Evolutionary conservation across 805 yeast species (phyloP).

Genomic region (Candida corydali): DNA sequence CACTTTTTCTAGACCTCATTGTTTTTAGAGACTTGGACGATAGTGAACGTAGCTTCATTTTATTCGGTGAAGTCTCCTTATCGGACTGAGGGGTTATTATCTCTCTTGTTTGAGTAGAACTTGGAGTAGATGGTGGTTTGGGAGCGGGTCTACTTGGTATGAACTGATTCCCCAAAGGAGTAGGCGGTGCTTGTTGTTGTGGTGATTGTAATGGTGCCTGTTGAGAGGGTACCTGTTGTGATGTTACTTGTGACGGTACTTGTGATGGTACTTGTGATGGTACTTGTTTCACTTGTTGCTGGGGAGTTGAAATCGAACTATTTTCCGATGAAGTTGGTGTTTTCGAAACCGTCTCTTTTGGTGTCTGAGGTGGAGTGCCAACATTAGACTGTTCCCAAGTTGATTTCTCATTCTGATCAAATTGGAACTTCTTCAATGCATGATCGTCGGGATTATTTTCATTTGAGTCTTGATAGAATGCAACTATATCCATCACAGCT

Average conservation of each 20-base stretch:
- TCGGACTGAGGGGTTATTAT: conserved; percentile 9
- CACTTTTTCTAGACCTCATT: conserved; percentile 23
- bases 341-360: conserved; percentile 1
- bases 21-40: conserved; percentile 36
- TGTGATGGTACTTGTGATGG: conserved; percentile 2
- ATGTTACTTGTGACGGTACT: conserved; percentile 1
- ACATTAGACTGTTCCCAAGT: conserved; percentile 6
- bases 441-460: conserved; percentile 38
- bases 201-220: background rate
- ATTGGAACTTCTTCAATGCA: conserved; percentile 41
- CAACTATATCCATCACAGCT: conserved; percentile 88
- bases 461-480: conserved; percentile 66
- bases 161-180: conserved; percentile 38
- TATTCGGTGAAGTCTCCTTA: conserved; percentile 5
- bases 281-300: conserved; percentile 1
- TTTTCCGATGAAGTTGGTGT: conserved; percentile 4
- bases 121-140: conserved; percentile 41
- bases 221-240: too few relatives aligned
- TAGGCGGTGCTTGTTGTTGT: conserved; percentile 23
- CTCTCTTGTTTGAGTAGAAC: too few relatives aligned
- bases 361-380: conserved; percentile 8
- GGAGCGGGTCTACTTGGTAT: conserved; percentile 71
- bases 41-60: conserved; percentile 22
- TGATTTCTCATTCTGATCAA: conserved; percentile 14
- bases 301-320: conserved; percentile 2